Conservation (phyloP, 345 rosid genomes). For the Acer saccharum region DNA sequence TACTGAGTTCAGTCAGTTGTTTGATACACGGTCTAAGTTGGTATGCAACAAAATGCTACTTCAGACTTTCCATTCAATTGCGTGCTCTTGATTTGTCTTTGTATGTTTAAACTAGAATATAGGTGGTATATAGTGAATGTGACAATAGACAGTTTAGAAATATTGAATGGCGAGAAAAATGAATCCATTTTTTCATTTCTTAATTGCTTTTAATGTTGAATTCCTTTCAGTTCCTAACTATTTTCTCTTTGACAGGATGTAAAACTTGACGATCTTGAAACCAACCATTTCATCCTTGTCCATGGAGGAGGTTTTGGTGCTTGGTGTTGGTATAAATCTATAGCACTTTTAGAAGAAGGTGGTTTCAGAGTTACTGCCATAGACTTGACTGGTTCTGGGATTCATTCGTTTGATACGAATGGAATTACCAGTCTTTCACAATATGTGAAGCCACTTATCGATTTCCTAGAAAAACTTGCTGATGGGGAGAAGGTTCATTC, state of each 20-base stretch:
- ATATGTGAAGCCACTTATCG: conserved; percentile 82
- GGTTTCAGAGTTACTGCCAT: conserved; percentile 90
- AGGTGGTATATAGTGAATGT: neutral
- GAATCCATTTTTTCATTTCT: neutral
- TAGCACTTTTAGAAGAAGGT: conserved; percentile 85
- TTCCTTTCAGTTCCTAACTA: conserved; percentile 13
- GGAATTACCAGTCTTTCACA: conserved; percentile 70
- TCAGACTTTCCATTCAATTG: neutral
- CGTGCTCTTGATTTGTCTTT: neutral
- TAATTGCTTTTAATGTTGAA: conserved; percentile 3
- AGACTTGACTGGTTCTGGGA: conserved; percentile 93
- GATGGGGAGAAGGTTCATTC: conserved; percentile 72
- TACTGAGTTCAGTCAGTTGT: neutral
- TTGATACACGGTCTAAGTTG: neutral
- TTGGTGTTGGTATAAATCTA: conserved; percentile 99
- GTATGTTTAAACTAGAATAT: neutral
- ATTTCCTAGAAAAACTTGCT: conserved; percentile 69
- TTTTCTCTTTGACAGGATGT: conserved; percentile 49
- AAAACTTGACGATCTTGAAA: conserved; percentile 76
- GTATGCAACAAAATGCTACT: neutral
- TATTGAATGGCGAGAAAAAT: neutral
- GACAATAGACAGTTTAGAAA: neutral
- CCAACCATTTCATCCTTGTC: conserved; percentile 80
- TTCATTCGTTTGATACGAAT: conserved; percentile 70
- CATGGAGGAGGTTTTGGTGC: conserved; percentile 99